A percentile compares a stretch with the other conserved stretches of the same genome.
Conservation (phyloP, 768 basidiomycete species). For the Hydnomerulius pinastri region DNA sequence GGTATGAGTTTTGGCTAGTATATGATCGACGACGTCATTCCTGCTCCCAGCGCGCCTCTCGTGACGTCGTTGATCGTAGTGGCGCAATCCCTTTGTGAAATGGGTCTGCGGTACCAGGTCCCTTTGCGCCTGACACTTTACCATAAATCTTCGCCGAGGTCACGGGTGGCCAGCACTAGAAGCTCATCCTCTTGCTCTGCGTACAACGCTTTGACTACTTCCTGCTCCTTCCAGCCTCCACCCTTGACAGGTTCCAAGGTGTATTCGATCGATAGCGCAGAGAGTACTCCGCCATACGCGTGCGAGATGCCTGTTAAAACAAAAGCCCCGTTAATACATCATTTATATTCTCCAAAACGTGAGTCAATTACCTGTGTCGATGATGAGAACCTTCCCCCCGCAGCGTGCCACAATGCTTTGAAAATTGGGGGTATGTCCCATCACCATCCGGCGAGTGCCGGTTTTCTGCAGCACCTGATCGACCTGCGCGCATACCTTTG, state of each 20-base stretch:
- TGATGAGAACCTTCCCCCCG: constrained; percentile 90
- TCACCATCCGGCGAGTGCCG: constrained; percentile 86
- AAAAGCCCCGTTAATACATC: constrained; percentile 9
- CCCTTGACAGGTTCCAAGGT: constrained; percentile 62
- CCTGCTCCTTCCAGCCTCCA: constrained; percentile 37
- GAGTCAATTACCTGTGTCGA: constrained; percentile 75
- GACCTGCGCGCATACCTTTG: constrained; percentile 68
- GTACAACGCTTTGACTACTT: constrained; percentile 38
- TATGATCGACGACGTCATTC: constrained; percentile 22
- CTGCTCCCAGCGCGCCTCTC: not conserved
- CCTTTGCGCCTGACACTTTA: too few species aligned
- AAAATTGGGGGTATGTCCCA: constrained; percentile 97
- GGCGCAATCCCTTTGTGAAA: too few species aligned
- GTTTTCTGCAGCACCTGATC: constrained; percentile 70
- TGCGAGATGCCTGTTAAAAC: constrained; percentile 75
- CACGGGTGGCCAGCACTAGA: constrained; percentile 25
- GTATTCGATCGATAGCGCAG: constrained; percentile 86
- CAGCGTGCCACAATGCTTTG: constrained; percentile 85
- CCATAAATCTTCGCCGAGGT: constrained; percentile 25
- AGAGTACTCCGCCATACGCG: constrained; percentile 92
- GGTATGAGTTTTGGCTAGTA: not conserved
- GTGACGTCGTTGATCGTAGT: constrained; percentile 10
- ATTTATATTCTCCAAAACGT: not conserved
- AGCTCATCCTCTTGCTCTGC: constrained; percentile 34
- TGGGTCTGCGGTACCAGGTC: too few species aligned